These are phyloP conservation scores for Arthrobotrys musiformis DNA, from an alignment of 2,329 filamentous ascomycete genomes.

Conservation along the genomic window DNA sequence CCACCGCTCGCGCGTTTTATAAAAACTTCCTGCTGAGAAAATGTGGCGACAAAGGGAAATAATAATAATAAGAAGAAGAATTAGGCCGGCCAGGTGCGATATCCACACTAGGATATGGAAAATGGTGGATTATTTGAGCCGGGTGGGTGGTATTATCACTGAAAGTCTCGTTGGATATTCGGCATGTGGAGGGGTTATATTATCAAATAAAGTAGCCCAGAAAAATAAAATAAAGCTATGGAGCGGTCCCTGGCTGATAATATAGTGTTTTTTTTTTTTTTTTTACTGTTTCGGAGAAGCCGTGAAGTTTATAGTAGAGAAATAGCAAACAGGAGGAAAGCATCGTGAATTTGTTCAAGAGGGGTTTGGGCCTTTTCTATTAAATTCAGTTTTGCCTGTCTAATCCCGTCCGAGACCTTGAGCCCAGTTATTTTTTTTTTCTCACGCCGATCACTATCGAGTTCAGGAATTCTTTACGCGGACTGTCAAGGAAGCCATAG, in stretches of 20 bases:
- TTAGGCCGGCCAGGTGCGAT: slow-evolving; percentile 39
- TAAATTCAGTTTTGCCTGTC: slow-evolving; percentile 39
- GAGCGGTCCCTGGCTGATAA: background rate
- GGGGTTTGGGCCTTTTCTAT: slow-evolving; percentile 55
- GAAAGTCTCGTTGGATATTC: slow-evolving; percentile 35
- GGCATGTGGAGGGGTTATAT: slow-evolving; percentile 45
- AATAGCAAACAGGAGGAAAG: slow-evolving; percentile 7
- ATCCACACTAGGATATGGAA: slow-evolving; percentile 41
- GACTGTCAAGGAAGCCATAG: slow-evolving; percentile 51
- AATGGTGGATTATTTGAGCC: slow-evolving; percentile 40
- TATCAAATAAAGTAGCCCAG: slow-evolving; percentile 4
- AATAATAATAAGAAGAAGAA: background rate
- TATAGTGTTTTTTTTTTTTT: background rate
- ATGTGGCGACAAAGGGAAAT: slow-evolving; percentile 46
- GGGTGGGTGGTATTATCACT: slow-evolving; percentile 25
- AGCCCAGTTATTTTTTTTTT: slow-evolving; percentile 15
- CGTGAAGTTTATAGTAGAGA: slow-evolving; percentile 15
- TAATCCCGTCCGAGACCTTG: slow-evolving; percentile 38
- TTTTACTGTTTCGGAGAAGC: slow-evolving; percentile 27
- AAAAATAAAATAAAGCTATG: slow-evolving; percentile 1
- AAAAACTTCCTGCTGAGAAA: slow-evolving; percentile 10
- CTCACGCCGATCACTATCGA: slow-evolving; percentile 47
- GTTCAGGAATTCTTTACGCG: slow-evolving; percentile 53
- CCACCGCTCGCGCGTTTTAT: slow-evolving; percentile 43
- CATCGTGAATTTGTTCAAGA: slow-evolving; percentile 34